phyloP scores from a whole-genome alignment of 1,284 basidiomycete species.

The Apiotrichum sp. region DNA sequence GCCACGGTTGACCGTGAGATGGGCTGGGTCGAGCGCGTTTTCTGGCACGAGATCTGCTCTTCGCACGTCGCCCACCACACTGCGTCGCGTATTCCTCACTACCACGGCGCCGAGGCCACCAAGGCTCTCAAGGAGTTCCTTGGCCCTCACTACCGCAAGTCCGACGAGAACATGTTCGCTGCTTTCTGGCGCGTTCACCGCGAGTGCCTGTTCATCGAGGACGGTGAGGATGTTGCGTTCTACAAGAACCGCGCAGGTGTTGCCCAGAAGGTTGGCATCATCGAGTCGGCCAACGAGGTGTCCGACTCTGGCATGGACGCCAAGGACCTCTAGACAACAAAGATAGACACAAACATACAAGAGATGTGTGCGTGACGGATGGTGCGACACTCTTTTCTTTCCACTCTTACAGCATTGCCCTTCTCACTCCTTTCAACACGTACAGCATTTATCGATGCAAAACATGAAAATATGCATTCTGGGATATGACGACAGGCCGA shows the following conservation, averaged over 20 bases:
- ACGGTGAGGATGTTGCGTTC: constrained; percentile 83
- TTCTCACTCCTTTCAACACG: too few species aligned
- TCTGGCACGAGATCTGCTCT: constrained; percentile 79
- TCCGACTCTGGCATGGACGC: constrained; percentile 81
- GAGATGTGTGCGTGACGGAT: too few species aligned
- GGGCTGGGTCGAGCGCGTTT: constrained; percentile 68
- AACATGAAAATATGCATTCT: too few species aligned
- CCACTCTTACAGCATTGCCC: too few species aligned
- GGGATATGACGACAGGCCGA: too few species aligned
- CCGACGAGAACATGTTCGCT: constrained; percentile 52
- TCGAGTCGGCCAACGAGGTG: constrained; percentile 54
- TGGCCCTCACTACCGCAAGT: constrained; percentile 53
- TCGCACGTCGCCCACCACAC: constrained; percentile 90
- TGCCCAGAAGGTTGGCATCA: constrained; percentile 61
- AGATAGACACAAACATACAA: not conserved
- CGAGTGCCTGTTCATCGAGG: constrained; percentile 70
- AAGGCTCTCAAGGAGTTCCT: constrained; percentile 79
- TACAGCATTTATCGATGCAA: too few species aligned
- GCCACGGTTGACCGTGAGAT: constrained; percentile 85
- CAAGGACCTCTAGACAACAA: constrained; percentile 32
- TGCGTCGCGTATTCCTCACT: constrained; percentile 89
- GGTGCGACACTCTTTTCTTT: too few species aligned
- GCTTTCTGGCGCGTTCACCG: constrained; percentile 51
- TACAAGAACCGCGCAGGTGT: constrained; percentile 82
- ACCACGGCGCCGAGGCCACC: constrained; percentile 78